phyloP scores from a whole-genome alignment of 192 early-diverging fungal genomes.

The Podila horticola region DNA sequence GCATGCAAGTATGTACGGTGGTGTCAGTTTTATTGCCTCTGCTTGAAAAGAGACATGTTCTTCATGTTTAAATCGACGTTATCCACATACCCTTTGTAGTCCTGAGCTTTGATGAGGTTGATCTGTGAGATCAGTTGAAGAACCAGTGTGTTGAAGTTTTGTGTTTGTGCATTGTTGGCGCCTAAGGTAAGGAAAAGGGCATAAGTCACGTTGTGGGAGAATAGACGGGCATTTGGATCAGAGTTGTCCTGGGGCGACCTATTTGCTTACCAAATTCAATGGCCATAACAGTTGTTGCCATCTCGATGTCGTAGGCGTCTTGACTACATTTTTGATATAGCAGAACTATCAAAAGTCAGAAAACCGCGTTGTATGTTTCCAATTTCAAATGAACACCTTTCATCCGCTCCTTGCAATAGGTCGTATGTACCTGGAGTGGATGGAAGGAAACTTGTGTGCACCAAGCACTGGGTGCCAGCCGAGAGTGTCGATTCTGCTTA shows the following conservation, averaged over 20 bases:
- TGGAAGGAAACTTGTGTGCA: conserved; percentile 51
- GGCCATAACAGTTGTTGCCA: conserved; percentile 68
- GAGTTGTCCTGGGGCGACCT: not conserved
- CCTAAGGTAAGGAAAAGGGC: conserved; percentile 42
- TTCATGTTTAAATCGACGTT: not conserved
- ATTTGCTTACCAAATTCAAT: conserved; percentile 65
- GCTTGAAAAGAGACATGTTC: too few species aligned
- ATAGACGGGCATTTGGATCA: not conserved
- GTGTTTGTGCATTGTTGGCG: conserved; percentile 69
- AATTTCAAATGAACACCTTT: too few species aligned
- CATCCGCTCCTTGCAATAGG: too few species aligned
- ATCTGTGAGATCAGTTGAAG: conserved; percentile 70
- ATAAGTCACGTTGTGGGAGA: too few species aligned
- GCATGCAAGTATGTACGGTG: not conserved
- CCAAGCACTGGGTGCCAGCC: conserved; percentile 49
- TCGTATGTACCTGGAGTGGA: conserved; percentile 17
- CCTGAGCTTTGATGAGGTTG: conserved; percentile 56
- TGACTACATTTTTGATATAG: conserved; percentile 55
- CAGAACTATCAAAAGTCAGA: not conserved
- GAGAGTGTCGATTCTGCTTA: conserved; percentile 50
- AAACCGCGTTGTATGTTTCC: not conserved
- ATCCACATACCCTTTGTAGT: conserved; percentile 50
- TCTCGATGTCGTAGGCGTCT: conserved; percentile 78
- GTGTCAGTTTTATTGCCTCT: too few species aligned
- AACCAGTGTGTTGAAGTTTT: conserved; percentile 74